phyloP scores from a whole-genome alignment of 805 yeast genomes.

The Sugiyamaella chiloensis region DNA sequence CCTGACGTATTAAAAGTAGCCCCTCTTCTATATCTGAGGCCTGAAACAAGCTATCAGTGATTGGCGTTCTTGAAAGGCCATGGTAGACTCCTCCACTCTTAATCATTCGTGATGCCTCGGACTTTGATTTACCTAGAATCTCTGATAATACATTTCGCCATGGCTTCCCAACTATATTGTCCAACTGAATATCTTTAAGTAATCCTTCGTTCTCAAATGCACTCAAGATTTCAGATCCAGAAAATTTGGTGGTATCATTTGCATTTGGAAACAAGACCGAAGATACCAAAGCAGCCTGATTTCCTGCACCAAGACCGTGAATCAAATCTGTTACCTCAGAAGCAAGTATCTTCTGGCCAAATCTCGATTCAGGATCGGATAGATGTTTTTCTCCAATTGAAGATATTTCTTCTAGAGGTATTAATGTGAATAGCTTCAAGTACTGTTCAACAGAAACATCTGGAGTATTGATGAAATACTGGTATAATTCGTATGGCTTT shows the following conservation, averaged over 20 bases:
- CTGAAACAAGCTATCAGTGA: constrained; percentile 49
- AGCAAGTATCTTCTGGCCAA: constrained; percentile 78
- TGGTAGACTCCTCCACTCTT: constrained; percentile 69
- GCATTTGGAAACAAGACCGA: constrained; percentile 18
- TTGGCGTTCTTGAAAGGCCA: constrained; percentile 56
- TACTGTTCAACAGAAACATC: constrained; percentile 72
- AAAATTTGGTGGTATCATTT: constrained; percentile 31
- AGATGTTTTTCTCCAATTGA: constrained; percentile 51
- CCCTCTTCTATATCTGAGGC: constrained; percentile 54
- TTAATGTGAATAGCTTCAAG: constrained; percentile 71
- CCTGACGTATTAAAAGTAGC: constrained; percentile 65
- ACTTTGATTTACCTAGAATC: constrained; percentile 39
- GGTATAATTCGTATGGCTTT: constrained; percentile 77
- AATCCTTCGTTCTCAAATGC: constrained; percentile 62
- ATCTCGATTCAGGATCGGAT: constrained; percentile 56
- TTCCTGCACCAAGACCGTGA: constrained; percentile 78
- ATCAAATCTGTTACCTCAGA: constrained; percentile 80
- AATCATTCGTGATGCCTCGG: constrained; percentile 61
- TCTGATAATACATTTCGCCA: constrained; percentile 53
- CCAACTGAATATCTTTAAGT: constrained; percentile 37
- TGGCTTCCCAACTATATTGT: constrained; percentile 39
- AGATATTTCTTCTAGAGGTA: constrained; percentile 62
- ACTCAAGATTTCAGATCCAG: constrained; percentile 40
- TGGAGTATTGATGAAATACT: constrained; percentile 73
- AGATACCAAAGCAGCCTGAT: constrained; percentile 53